These are phyloP conservation scores for Erysimum cheiranthoides DNA, from an alignment of 345 rosid genomes.

Conservation along the genomic window DNA sequence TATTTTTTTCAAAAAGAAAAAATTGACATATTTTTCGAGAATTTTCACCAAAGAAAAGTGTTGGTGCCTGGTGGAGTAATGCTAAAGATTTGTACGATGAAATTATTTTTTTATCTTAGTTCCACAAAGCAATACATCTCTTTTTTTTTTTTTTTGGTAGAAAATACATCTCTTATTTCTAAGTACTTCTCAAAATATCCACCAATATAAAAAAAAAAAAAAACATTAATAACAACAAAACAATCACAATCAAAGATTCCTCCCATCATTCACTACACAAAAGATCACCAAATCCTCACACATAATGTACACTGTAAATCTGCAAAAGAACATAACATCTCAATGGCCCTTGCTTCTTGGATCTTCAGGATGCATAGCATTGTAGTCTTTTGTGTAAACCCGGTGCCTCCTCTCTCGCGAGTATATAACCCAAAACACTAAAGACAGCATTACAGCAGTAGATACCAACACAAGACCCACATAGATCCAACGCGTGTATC, in stretches of 20 bases:
- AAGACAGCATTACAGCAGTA: conserved; percentile 82
- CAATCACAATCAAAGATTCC: conserved; percentile 14
- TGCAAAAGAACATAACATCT: conserved; percentile 29
- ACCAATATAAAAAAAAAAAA: too few relatives aligned
- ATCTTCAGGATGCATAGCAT: conserved; percentile 42
- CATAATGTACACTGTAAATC: conserved; percentile 37
- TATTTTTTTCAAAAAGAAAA: too few relatives aligned
- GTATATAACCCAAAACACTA: conserved; percentile 92
- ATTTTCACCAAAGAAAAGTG: too few relatives aligned
- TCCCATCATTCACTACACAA: conserved; percentile 14
- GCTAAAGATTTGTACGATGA: too few relatives aligned
- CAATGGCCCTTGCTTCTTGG: conserved; percentile 46
- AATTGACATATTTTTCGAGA: too few relatives aligned
- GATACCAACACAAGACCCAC: conserved; percentile 78
- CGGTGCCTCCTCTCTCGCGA: conserved; percentile 89
- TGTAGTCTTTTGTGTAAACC: conserved; percentile 64
- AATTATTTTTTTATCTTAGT: too few relatives aligned
- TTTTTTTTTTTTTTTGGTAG: too few relatives aligned
- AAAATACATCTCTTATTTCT: too few relatives aligned
- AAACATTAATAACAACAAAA: too few relatives aligned
- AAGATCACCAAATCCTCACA: conserved; percentile 24
- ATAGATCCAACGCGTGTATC: conserved; percentile 74
- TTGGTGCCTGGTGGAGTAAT: too few relatives aligned
- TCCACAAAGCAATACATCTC: too few relatives aligned
- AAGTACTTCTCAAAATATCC: too few relatives aligned